phyloP scores from a whole-genome alignment of 2,329 filamentous ascomycete species.

The Emmonsia crescens region DNA sequence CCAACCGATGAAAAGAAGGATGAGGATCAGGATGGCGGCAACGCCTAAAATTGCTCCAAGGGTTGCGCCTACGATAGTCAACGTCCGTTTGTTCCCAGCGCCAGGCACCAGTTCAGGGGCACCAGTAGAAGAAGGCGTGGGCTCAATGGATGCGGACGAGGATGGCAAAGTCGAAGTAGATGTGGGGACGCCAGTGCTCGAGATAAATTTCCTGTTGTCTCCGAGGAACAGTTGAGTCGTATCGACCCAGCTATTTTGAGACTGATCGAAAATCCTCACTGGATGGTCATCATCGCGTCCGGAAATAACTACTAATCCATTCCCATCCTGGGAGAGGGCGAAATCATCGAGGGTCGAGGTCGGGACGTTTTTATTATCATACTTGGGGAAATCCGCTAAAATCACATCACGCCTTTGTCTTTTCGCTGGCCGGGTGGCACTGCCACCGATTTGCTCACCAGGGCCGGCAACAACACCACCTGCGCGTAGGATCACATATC shows the following conservation, averaged over 20 bases:
- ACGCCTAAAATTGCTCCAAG: conserved; percentile 72
- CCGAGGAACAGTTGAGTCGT: conserved; percentile 49
- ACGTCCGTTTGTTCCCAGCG: conserved; percentile 20
- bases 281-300: conserved; percentile 59
- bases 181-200: conserved; percentile 18
- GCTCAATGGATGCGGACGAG: conserved; percentile 17
- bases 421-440: conserved; percentile 13
- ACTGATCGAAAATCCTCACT: conserved; percentile 66
- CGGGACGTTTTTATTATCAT: conserved; percentile 66
- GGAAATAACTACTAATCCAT: conserved; percentile 63
- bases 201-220: conserved; percentile 26
- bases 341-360: conserved; percentile 54
- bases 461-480: conserved; percentile 42
- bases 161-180: conserved; percentile 5
- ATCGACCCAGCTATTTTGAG: conserved; percentile 68
- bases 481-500: conserved; percentile 55
- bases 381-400: conserved; percentile 59
- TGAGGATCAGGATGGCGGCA: conserved; percentile 55
- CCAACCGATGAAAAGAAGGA: conserved; percentile 49
- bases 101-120: conserved; percentile 25
- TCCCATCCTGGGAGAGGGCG: conserved; percentile 56
- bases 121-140: conserved; percentile 18
- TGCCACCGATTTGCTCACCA: conserved; percentile 39
- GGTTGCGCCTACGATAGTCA: conserved; percentile 66
- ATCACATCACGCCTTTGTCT: conserved; percentile 45